Evolutionary conservation across 306 rosid genomes (phyloP), one percentile per base, ranked within the genome.

Genomic region (Fragaria iinumae): DNA sequence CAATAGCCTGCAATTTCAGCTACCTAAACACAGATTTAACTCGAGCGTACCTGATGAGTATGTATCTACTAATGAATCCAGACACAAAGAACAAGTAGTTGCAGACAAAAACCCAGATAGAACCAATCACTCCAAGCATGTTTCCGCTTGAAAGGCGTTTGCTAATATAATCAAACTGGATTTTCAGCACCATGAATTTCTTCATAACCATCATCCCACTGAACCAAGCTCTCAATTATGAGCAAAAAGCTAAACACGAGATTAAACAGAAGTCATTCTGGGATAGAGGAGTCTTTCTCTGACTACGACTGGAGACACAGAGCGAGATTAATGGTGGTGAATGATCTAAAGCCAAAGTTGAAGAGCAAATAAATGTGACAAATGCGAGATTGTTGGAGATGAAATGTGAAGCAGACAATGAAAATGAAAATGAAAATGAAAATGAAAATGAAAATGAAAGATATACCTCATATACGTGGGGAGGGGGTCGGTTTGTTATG

Each of bases 371-470:
- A 14, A 17, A 17, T 32, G 69, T 27, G 47, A 0, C 38, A 7
- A 23, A 4, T 23, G 82, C 93, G 86, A 75, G 80, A 89, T 88
- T 86, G 79, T 71, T 65, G 97, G 94, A 82, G 90, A 80, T 77
- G 87, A 43, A 36, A 66, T 38, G 70, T 84, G 78, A 76, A 77
- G 79, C 20, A 36, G 76, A 73, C 78, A 5, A 32, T 17, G 18
- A 50, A 50, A 32, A 18, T 17, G 48, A 8, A 69, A 32, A 18
- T 17, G 48, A 8, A 69, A 47, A 18, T 17, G 48, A 8, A 69
- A 47, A 18, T 17, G 48, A 8, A 69, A 25, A 32, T 48, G 18
- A 50, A 50, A 32, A 18, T 17, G 48, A 8, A 69, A 47, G 20
- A 29, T 5, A 4, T 36, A 29, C 32, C 32, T 29, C 32, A 29